These are phyloP conservation scores for Gomphus bonarii DNA, from an alignment of 1,284 basidiomycete genomes.

Conservation along the genomic window DNA sequence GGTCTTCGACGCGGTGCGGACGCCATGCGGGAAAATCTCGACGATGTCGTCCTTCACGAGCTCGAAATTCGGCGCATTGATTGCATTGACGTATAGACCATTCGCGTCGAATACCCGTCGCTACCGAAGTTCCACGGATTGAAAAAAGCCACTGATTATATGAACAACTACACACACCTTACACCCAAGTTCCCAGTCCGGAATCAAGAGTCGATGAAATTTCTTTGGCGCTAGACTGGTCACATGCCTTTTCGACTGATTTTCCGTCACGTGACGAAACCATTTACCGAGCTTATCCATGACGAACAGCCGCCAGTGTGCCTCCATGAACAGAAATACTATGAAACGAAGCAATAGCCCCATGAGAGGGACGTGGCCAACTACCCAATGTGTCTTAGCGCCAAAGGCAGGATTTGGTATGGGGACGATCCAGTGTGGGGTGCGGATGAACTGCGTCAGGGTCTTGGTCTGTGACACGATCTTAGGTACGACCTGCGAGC, in stretches of 20 bases:
- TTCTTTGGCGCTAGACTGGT: constrained; percentile 6
- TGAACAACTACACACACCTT: neutral
- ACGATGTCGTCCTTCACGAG: constrained; percentile 8
- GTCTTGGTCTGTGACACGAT: constrained; percentile 4
- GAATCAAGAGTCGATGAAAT: constrained; percentile 8
- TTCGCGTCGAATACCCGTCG: constrained; percentile 9
- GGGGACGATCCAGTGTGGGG: constrained; percentile 8
- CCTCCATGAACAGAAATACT: neutral
- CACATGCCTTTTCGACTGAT: neutral
- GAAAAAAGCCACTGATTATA: neutral
- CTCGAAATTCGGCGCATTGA: constrained; percentile 6
- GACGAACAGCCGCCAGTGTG: neutral
- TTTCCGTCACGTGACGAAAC: neutral
- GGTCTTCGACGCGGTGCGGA: constrained; percentile 16
- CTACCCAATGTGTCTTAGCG: neutral
- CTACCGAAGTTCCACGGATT: neutral
- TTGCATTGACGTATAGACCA: neutral
- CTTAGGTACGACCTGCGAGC: constrained; percentile 6
- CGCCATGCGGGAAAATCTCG: constrained; percentile 1
- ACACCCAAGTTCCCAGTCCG: constrained; percentile 8
- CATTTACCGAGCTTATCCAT: neutral
- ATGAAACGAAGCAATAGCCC: neutral
- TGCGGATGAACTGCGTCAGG: constrained; percentile 7
- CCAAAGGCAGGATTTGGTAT: neutral
- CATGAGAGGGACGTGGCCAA: constrained; percentile 1